Percentiles rank a stretch among this genome's conserved stretches.
Conservation (phyloP, 305 asterid genomes). For the Plantago lanceolata region DNA sequence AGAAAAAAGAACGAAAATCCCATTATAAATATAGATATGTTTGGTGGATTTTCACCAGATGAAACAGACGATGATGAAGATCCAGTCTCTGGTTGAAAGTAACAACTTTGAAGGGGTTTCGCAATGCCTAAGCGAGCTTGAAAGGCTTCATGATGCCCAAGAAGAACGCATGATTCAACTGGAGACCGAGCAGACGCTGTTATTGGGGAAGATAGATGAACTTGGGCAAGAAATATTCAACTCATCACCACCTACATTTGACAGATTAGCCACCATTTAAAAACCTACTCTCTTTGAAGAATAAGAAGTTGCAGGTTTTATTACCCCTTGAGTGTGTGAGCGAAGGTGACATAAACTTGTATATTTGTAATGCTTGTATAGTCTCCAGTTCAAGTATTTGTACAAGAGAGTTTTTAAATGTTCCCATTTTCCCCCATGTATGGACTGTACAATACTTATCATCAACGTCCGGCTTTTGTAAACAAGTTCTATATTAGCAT, state of each 20-base stretch:
- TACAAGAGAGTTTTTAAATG: too few species aligned
- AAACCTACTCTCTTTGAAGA: background rate
- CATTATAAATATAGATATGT: background rate
- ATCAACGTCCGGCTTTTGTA: too few species aligned
- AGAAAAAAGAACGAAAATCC: background rate
- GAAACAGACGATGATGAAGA: constrained; percentile 67
- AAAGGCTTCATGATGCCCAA: constrained; percentile 65
- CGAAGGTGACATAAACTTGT: constrained; percentile 9
- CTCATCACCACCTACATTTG: constrained; percentile 51
- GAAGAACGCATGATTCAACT: constrained; percentile 70
- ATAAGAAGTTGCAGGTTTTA: background rate
- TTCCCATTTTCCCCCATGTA: too few species aligned
- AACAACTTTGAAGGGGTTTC: constrained; percentile 56
- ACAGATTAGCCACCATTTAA: constrained; percentile 48
- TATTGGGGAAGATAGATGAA: constrained; percentile 69
- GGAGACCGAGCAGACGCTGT: constrained; percentile 74
- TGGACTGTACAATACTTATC: too few species aligned
- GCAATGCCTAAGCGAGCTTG: constrained; percentile 57
- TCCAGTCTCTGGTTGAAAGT: constrained; percentile 64
- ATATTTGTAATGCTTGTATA: background rate
- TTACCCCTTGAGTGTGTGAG: background rate
- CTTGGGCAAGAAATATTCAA: constrained; percentile 90
- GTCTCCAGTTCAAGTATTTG: background rate
- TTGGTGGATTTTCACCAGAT: constrained; percentile 45
- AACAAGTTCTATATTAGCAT: too few species aligned